Base-by-base conservation (phyloP, 2,329 filamentous ascomycete species). In the Cladophialophora psammophila region DNA sequence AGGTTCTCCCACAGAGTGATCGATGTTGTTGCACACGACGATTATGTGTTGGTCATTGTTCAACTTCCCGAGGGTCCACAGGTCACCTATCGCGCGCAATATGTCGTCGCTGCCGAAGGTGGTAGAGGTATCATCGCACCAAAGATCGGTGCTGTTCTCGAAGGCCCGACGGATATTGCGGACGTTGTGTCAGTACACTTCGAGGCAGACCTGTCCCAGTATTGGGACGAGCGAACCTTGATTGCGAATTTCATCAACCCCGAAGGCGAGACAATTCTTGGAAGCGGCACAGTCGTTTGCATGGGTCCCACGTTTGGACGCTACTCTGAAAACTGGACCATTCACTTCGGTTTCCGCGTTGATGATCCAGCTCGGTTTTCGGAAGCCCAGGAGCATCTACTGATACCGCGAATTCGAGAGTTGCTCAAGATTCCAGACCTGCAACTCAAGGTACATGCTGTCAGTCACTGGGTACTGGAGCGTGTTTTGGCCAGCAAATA, bases 81-180 rank as follows among this genome's bases (percentile, higher is more conserved):
- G 42, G 7, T 62, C 18, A 26, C 52, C 56, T 53, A 62, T 72
- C 58, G 69, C n/a, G 74, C 76, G 1, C 66, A 67, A 15, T 79
- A 76, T 57, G 73, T 77, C 10, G 69, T 79, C 34, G 75, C 64
- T 9, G 74, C 76, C 3, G 77, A 79, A 62, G 77, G 77, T 12
- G 77, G 77, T 2, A 59, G 40, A 31, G 9, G 38, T 40, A 35
- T 60, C 69, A 34, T 65, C 68, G 36, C 62, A 70, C 53, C 61
- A 57, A 36, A 71, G 75, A 7, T 79, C 2, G 74, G 74, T 2
- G 71, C 78, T 15, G 42, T 59, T 3, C 74, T 73, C 72, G 50
- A 67, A 9, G 77, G 77, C 15, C 72, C 76, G 42, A 68, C 62
- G 1, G 71, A 77, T 54, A 72, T 79, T 20, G 60, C 76, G 36